phyloP scores from a whole-genome alignment of 352 stramenopile genomes.

The Globisporangium iwayamae region DNA sequence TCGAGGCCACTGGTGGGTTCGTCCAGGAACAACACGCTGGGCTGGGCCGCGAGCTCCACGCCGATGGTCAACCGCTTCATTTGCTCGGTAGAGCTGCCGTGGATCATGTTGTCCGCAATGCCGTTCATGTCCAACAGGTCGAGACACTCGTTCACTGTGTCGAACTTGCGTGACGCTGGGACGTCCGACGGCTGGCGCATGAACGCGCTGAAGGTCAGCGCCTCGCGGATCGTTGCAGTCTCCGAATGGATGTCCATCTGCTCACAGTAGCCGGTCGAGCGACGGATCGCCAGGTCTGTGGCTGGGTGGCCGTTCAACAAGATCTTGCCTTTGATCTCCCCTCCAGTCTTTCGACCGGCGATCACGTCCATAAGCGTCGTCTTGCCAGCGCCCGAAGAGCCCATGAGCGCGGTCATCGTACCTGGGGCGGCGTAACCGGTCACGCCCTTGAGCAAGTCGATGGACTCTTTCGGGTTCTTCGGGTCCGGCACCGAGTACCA shows the following conservation, averaged over 20 bases:
- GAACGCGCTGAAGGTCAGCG: conserved; percentile 86
- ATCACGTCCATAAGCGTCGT: conserved; percentile 93
- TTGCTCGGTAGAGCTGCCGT: conserved; percentile 18
- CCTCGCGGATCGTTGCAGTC: conserved; percentile 87
- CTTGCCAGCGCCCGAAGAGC: conserved; percentile 73
- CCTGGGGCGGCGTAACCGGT: conserved; percentile 27
- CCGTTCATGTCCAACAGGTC: conserved; percentile 15
- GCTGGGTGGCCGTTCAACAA: conserved; percentile 70
- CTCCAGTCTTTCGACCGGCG: conserved; percentile 86
- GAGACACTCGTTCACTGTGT: conserved; percentile 18
- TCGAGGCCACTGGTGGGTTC: neutral
- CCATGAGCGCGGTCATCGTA: conserved; percentile 81
- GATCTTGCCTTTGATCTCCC: conserved; percentile 72
- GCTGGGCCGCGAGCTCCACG: conserved; percentile 5
- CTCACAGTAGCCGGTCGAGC: conserved; percentile 51
- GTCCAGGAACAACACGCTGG: conserved; percentile 7
- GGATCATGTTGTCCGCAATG: conserved; percentile 21
- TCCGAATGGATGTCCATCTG: conserved; percentile 38
- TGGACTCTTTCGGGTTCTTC: conserved; percentile 23
- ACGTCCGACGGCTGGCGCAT: conserved; percentile 39
- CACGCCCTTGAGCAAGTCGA: conserved; percentile 50
- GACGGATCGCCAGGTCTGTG: conserved; percentile 19
- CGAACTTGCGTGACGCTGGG: conserved; percentile 13
- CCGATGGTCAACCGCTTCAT: conserved; percentile 9
- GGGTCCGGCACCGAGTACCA: conserved; percentile 25